Evolutionary conservation across 2,329 filamentous ascomycete genomes (phyloP).

Genomic region (Trichoderma lentiforme): DNA sequence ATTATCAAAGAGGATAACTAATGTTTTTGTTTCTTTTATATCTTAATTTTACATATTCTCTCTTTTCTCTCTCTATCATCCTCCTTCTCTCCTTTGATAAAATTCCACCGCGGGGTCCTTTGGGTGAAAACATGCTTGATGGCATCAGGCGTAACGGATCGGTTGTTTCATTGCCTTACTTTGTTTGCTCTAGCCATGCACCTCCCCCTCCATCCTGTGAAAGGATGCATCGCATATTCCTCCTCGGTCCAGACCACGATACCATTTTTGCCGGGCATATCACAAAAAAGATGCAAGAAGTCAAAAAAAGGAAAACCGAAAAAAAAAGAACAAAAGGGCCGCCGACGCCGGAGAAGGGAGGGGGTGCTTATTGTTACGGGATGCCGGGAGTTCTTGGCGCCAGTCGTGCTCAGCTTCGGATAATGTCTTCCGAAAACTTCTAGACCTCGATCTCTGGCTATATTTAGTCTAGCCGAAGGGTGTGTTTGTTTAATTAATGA

Average conservation of each 20-base stretch:
- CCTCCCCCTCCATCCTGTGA: too few relatives aligned
- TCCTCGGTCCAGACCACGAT: neutral
- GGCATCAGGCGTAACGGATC: neutral
- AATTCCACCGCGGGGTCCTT: neutral
- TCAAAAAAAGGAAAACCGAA: neutral
- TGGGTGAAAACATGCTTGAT: neutral
- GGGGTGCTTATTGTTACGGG: neutral
- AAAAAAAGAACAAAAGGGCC: neutral
- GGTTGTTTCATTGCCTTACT: neutral
- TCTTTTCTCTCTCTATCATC: neutral
- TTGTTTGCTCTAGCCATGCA: neutral
- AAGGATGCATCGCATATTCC: neutral
- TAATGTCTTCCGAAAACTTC: constrained; percentile 1
- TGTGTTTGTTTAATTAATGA: constrained; percentile 13
- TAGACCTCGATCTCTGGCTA: constrained; percentile 10
- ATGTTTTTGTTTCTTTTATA: neutral
- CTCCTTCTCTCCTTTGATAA: neutral
- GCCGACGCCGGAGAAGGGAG: neutral
- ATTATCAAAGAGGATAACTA: neutral
- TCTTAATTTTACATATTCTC: neutral
- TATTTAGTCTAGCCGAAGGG: neutral
- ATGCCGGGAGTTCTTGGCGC: neutral
- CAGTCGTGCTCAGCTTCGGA: neutral
- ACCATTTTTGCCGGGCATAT: neutral
- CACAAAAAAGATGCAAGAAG: neutral